Base-by-base conservation (phyloP, 768 basidiomycete genomes). In the Leccinum fibrillosum region DNA sequence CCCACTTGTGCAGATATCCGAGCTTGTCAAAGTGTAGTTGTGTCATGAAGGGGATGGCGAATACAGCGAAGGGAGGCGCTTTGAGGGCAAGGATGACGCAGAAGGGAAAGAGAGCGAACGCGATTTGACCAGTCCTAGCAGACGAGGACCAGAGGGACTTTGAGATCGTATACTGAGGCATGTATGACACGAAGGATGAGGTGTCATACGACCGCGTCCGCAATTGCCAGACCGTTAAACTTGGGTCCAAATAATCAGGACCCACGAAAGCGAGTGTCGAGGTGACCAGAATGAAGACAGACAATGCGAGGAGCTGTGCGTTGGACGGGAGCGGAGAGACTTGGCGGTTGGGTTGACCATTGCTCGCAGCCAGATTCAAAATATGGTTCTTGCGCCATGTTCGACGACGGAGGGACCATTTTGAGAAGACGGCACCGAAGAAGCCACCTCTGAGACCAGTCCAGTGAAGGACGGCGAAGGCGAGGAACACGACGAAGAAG, bases 21-120 rank as follows among this genome's bases (percentile, higher is more conserved):
- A 91, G 81, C 67, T 89, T 89, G 76, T 92, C 90, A 64, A 87
- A 88, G 64, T 84, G 81, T n/a, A 90, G 62, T 55, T 88, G 84
- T 42, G 81, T 80, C 57, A 83, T 75, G 61, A 80, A 81, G 0
- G 84, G 79, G 54, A 86, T 71, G 50, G 90, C 82, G 63, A 90
- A 82, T 51, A 90, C 65, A 56, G 89, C 89, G 64, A 90, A 86
- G 0, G 90, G 88, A 11, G 85, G 81, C 30, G 79, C 79, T 68
- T 86, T 92, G 69, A 92, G 78, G 9, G 85, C 88, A 60, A 90
- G 79, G 13, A 89, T 76, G 57, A 90, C 75, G 55, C 83, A 85
- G 8, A 92, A 77, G 0, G 90, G 90, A 49, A 89, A 75, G 28
- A 90, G 77, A 2, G 87, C 82, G 65, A 90, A 91, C 1, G 88